Evolutionary conservation across 1,284 basidiomycete species (phyloP).

Genomic region (Violaceomyces palustris): DNA sequence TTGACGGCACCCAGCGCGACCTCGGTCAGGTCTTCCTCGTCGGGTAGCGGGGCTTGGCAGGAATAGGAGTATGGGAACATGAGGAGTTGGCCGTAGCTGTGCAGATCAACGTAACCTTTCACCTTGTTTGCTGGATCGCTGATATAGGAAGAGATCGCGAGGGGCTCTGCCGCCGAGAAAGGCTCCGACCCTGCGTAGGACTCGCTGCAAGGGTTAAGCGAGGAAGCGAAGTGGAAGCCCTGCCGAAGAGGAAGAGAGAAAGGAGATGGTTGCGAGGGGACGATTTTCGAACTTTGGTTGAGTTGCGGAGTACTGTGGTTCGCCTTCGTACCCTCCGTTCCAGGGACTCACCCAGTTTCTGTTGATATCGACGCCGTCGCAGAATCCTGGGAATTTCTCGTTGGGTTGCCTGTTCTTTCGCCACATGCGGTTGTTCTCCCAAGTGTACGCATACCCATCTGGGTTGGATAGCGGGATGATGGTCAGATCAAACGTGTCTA

Average conservation of each 20-base stretch:
- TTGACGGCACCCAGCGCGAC: conserved; percentile 67
- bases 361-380: conserved; percentile 67
- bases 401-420: conserved; percentile 68
- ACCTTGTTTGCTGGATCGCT: conserved; percentile 56
- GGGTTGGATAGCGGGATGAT: conserved; percentile 75
- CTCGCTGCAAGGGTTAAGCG: conserved; percentile 14
- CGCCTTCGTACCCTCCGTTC: too few species aligned
- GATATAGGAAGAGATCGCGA: conserved; percentile 69
- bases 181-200: conserved; percentile 17
- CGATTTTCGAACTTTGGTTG: too few species aligned
- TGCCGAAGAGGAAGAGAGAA: too few species aligned
- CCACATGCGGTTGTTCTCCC: conserved; percentile 68
- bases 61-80: conserved; percentile 70
- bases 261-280: too few species aligned
- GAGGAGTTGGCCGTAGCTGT: conserved; percentile 71
- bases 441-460: conserved; percentile 71
- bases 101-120: conserved; percentile 68
- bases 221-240: neutral
- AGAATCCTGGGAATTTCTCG: conserved; percentile 54
- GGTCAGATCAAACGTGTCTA: conserved; percentile 66
- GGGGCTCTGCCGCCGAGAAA: conserved; percentile 69
- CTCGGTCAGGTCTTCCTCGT: conserved; percentile 77
- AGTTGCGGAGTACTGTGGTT: too few species aligned
- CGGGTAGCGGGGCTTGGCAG: conserved; percentile 65
- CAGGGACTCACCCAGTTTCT: conserved; percentile 62